phyloP scores from a whole-genome alignment of 768 basidiomycete species.

The Collybia sp. region DNA sequence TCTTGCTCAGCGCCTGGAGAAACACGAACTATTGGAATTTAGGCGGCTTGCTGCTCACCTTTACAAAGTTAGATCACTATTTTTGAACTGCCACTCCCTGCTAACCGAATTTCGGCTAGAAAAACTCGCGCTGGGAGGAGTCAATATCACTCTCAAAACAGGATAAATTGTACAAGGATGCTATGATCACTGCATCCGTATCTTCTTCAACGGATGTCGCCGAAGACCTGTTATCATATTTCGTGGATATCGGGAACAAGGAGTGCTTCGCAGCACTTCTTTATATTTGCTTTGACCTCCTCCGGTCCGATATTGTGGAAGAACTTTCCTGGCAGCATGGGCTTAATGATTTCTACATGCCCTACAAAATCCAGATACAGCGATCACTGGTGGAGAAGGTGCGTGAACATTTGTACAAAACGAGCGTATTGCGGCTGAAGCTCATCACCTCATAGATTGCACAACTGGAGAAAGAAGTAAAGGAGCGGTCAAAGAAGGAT shows the following conservation, averaged over 20 bases:
- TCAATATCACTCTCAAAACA: slow-evolving; percentile 93
- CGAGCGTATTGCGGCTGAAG: background rate
- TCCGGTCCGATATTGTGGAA: slow-evolving; percentile 88
- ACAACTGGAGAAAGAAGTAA: slow-evolving; percentile 83
- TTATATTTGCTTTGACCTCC: slow-evolving; percentile 92
- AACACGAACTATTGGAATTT: slow-evolving; percentile 92
- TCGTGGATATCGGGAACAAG: slow-evolving; percentile 97
- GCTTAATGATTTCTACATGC: slow-evolving; percentile 97
- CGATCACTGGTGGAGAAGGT: slow-evolving; percentile 77
- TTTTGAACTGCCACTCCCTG: background rate
- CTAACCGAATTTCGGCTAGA: slow-evolving; percentile 38
- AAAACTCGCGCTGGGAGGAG: slow-evolving; percentile 95
- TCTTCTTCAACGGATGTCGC: slow-evolving; percentile 85
- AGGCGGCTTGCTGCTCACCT: slow-evolving; percentile 90
- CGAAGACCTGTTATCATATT: slow-evolving; percentile 93
- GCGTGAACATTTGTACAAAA: slow-evolving; percentile 2
- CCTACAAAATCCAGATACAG: slow-evolving; percentile 87
- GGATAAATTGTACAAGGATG: slow-evolving; percentile 96
- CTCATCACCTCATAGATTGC: slow-evolving; percentile 44
- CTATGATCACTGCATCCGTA: slow-evolving; percentile 87
- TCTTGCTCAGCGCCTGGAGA: slow-evolving; percentile 82
- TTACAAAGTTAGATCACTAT: slow-evolving; percentile 65
- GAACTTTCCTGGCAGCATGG: slow-evolving; percentile 97
- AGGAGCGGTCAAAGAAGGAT: slow-evolving; percentile 84
- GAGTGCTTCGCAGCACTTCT: slow-evolving; percentile 93